Evolutionary conservation across 1,284 basidiomycete genomes (phyloP).

Genomic region (Mixia osmundae): DNA sequence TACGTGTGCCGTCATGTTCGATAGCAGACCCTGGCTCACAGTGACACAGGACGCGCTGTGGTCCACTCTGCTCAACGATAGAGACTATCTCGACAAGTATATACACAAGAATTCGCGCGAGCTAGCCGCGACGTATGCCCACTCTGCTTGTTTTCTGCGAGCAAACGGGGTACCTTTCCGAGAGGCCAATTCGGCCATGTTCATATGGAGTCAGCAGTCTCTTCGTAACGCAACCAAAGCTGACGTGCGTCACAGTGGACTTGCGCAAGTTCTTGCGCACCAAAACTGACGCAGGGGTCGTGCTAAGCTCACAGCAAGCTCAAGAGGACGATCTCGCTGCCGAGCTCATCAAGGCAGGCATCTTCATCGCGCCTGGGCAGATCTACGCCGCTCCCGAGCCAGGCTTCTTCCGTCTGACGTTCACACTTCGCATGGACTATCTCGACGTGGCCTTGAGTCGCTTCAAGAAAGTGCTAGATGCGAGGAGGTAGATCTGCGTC

Average conservation of each 20-base stretch:
- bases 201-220: no score
- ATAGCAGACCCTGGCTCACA: no score
- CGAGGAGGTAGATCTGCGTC: no score
- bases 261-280: slow-evolving; percentile 7
- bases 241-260: no score
- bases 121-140: slow-evolving; percentile 10
- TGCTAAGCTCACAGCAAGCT: slow-evolving; percentile 1
- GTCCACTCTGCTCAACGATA: slow-evolving; percentile 8
- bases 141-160: slow-evolving; percentile 9
- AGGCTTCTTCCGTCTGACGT: slow-evolving; percentile 17
- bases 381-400: slow-evolving; percentile 10
- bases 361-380: slow-evolving; percentile 14
- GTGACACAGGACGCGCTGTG: slow-evolving; percentile 13
- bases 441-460: slow-evolving; percentile 7
- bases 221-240: no score
- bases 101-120: slow-evolving; percentile 6
- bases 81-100: slow-evolving; percentile 4
- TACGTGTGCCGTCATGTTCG: no score
- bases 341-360: slow-evolving; percentile 10
- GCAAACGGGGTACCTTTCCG: slow-evolving; percentile 8
- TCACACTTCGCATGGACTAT: slow-evolving; percentile 12
- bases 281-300: no score
- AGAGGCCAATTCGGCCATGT: no score
- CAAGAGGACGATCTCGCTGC: slow-evolving; percentile 5
- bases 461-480: no score